phyloP scores from a whole-genome alignment of 2,329 filamentous ascomycete species.

The Aureobasidium melanogenum region DNA sequence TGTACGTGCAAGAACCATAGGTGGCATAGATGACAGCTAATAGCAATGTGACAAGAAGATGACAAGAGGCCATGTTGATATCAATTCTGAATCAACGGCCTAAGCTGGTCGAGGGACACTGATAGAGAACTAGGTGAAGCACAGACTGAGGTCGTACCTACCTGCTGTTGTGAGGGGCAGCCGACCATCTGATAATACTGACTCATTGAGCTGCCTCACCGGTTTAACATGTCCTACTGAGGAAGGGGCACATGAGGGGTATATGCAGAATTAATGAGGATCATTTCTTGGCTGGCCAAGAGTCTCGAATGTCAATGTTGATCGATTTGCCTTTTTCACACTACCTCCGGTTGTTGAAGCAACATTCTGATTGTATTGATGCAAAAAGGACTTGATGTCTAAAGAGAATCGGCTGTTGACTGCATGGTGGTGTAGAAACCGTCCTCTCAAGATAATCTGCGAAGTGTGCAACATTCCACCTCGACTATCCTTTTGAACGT shows the following conservation, averaged over 20 bases:
- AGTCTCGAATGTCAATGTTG: not conserved
- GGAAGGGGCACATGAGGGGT: not conserved
- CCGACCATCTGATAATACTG: not conserved
- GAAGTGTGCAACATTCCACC: not conserved
- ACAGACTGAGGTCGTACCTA: not conserved
- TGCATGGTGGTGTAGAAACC: not conserved
- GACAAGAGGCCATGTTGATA: not conserved
- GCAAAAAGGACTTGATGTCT: not conserved
- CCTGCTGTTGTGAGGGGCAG: not conserved
- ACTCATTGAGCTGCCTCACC: not conserved
- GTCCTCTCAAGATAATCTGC: not conserved
- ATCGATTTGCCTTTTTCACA: not conserved
- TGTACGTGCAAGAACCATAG: not conserved
- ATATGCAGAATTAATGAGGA: not conserved
- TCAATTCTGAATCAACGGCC: not conserved
- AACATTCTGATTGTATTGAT: not conserved
- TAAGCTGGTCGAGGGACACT: not conserved
- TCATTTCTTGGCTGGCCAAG: not conserved
- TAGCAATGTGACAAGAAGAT: not conserved
- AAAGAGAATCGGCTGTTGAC: not conserved
- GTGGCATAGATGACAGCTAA: not conserved
- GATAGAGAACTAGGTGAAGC: not conserved
- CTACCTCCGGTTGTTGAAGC: not conserved
- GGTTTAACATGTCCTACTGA: not conserved
- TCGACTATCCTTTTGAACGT: not conserved